Percentiles rank a stretch among this genome's conserved stretches.
Conservation (phyloP, 2,329 filamentous ascomycete species). For the Hymenotorrendiella dingleyae region DNA sequence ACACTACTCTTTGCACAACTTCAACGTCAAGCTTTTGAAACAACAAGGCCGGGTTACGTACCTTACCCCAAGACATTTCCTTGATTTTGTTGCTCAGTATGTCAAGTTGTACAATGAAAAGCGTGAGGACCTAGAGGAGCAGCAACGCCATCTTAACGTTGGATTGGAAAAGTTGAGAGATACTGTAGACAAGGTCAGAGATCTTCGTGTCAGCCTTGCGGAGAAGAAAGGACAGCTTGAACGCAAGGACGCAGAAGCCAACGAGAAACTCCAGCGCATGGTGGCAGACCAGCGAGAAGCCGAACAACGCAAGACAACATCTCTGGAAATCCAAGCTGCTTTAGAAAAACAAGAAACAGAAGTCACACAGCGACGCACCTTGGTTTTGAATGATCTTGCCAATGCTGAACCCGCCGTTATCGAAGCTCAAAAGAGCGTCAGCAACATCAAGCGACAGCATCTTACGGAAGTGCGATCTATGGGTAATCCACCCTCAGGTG, state of each 20-base stretch:
- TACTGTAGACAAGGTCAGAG: conserved; percentile 94
- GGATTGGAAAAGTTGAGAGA: conserved; percentile 95
- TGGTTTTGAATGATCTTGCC: conserved; percentile 82
- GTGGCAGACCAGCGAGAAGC: conserved; percentile 92
- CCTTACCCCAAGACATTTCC: conserved; percentile 91
- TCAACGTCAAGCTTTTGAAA: conserved; percentile 82
- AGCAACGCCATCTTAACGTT: conserved; percentile 96
- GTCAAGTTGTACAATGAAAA: conserved; percentile 97
- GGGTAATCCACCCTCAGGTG: conserved; percentile 84
- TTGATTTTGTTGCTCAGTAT: conserved; percentile 97
- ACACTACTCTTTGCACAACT: conserved; percentile 85
- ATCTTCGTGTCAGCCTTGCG: conserved; percentile 82
- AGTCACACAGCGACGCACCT: conserved; percentile 74
- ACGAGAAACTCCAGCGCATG: conserved; percentile 97
- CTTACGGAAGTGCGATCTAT: conserved; percentile 96
- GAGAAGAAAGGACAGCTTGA: conserved; percentile 93
- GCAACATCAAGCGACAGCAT: conserved; percentile 96
- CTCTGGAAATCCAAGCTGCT: conserved; percentile 79
- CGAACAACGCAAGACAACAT: conserved; percentile 82
- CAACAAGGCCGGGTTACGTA: conserved; percentile 92
- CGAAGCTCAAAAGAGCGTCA: conserved; percentile 92
- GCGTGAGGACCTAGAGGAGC: conserved; percentile 95
- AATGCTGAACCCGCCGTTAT: conserved; percentile 88
- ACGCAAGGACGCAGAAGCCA: conserved; percentile 89
- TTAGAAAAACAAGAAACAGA: conserved; percentile 86